These are phyloP conservation scores for Kodamaea derodonti DNA, from an alignment of 1,139 yeast genomes.

Conservation along the genomic window DNA sequence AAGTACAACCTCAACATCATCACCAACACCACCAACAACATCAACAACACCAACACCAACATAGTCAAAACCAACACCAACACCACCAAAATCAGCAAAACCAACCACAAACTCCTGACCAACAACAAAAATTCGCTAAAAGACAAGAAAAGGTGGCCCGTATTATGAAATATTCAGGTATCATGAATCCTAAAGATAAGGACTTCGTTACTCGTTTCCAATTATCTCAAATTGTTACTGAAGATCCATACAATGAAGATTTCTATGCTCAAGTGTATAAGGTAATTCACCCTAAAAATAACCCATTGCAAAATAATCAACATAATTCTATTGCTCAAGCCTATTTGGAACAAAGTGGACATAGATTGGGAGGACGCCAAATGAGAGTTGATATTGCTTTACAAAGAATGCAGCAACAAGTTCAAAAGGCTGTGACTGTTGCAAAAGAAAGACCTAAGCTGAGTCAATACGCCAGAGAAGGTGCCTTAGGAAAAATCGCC, in stretches of 20 bases:
- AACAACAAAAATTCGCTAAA: slow-evolving; percentile 52
- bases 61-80: slow-evolving; percentile 8
- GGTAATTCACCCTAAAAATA: slow-evolving; percentile 63
- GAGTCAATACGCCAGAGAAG: slow-evolving; percentile 71
- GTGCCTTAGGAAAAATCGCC: slow-evolving; percentile 87
- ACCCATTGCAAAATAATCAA: slow-evolving; percentile 39
- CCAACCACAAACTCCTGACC: slow-evolving; percentile 41
- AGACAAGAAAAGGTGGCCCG: slow-evolving; percentile 80
- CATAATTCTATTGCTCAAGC: slow-evolving; percentile 83
- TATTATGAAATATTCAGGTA: slow-evolving; percentile 80
- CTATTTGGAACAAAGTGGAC: slow-evolving; percentile 91
- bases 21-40: slow-evolving; percentile 12
- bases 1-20: slow-evolving; percentile 10
- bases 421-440: slow-evolving; percentile 91
- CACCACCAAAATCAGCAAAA: slow-evolving; percentile 27
- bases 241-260: slow-evolving; percentile 96
- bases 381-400: slow-evolving; percentile 92
- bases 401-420: slow-evolving; percentile 98
- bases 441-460: slow-evolving; percentile 87
- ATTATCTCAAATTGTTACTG: slow-evolving; percentile 91
- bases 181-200: slow-evolving; percentile 96
- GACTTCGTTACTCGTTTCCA: slow-evolving; percentile 94
- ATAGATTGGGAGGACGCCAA: slow-evolving; percentile 81
- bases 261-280: slow-evolving; percentile 93
- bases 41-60: slow-evolving; percentile 13